phyloP scores from a whole-genome alignment of 2,329 filamentous ascomycete genomes.

The Triangularia setosa region DNA sequence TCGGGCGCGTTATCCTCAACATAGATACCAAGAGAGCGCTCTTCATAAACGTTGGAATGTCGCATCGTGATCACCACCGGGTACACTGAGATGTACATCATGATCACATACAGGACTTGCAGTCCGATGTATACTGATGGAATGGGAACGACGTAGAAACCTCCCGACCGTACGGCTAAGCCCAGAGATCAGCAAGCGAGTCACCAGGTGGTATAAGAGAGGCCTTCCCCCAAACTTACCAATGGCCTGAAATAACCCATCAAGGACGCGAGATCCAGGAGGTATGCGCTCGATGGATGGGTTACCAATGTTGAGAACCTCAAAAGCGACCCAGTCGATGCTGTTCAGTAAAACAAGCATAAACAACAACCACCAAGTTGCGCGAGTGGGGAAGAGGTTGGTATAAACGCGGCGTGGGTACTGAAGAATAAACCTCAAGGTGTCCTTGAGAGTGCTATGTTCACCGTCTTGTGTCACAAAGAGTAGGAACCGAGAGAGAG shows the following conservation, averaged over 20 bases:
- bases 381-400: constrained; percentile 58
- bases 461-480: constrained; percentile 36
- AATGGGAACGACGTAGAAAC: constrained; percentile 63
- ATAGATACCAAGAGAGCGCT: constrained; percentile 61
- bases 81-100: constrained; percentile 65
- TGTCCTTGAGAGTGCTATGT: constrained; percentile 42
- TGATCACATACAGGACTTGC: constrained; percentile 57
- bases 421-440: constrained; percentile 50
- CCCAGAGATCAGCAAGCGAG: background rate
- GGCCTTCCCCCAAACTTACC: constrained; percentile 35
- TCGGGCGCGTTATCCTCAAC: constrained; percentile 33
- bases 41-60: constrained; percentile 69
- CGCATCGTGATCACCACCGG: constrained; percentile 62
- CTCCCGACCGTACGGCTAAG: constrained; percentile 59
- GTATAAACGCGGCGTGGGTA: constrained; percentile 59
- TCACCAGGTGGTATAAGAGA: background rate
- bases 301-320: constrained; percentile 62
- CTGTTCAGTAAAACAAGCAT: constrained; percentile 58
- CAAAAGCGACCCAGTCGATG: constrained; percentile 62
- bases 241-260: constrained; percentile 62
- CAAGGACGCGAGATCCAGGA: constrained; percentile 51
- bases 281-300: constrained; percentile 50
- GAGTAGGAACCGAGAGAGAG: constrained; percentile 40
- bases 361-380: constrained; percentile 63
- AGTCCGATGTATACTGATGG: constrained; percentile 53